Conservation (phyloP, 257 asterid genomes). For the Fraxinus americana region DNA sequence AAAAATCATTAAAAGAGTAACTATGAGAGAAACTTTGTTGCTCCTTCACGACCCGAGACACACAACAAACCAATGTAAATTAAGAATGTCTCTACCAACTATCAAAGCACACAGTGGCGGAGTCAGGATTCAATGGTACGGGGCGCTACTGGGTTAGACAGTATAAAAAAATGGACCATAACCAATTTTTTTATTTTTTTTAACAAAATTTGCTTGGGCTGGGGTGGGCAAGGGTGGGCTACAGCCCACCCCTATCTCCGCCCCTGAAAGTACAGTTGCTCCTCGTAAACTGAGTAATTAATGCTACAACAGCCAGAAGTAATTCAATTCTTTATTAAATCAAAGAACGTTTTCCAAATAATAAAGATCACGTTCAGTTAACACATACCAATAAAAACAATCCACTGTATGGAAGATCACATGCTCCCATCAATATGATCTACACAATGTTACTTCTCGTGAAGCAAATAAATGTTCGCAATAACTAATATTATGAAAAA, state of each 20-base stretch:
- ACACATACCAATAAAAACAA: constrained; percentile 10
- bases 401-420: neutral
- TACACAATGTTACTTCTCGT: neutral
- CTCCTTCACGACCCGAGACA: constrained; percentile 46
- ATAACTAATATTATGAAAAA: neutral
- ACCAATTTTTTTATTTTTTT: too few species aligned
- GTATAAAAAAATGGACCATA: too few species aligned
- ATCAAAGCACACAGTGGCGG: neutral
- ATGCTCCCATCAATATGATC: neutral
- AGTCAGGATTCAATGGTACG: too few species aligned
- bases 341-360: constrained; percentile 6
- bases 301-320: neutral
- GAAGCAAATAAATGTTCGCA: neutral
- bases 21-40: constrained; percentile 12
- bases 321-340: neutral
- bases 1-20: constrained; percentile 18
- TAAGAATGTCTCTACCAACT: constrained; percentile 24
- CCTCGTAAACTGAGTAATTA: constrained; percentile 21
- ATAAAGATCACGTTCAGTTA: constrained; percentile 5
- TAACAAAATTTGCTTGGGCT: too few species aligned
- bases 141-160: too few species aligned
- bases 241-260: too few species aligned
- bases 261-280: constrained; percentile 13
- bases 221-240: too few species aligned
- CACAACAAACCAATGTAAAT: constrained; percentile 28